Evolutionary conservation across 1,139 yeast species (phyloP).

Genomic region (Suhomyces terraborum): DNA sequence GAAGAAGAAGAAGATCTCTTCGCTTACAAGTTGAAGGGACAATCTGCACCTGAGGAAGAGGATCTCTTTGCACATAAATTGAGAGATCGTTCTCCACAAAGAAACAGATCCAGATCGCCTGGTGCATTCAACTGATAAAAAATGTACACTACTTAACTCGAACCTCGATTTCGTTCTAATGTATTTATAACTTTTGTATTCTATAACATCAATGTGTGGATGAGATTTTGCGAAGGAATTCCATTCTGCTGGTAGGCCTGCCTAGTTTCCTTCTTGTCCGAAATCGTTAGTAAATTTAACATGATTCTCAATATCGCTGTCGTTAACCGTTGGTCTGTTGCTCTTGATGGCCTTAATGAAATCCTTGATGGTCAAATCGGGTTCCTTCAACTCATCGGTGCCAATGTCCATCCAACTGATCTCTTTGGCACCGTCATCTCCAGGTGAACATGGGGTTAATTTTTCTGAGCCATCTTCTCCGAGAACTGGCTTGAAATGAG

Average conservation of each 20-base stretch:
- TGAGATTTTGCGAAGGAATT: background rate
- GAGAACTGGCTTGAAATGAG: conserved; percentile 76
- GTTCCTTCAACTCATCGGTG: conserved; percentile 87
- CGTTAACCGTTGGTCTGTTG: conserved; percentile 94
- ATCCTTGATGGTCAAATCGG: conserved; percentile 86
- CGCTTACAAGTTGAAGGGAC: conserved; percentile 21
- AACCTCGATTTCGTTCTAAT: conserved; percentile 2
- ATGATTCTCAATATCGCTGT: conserved; percentile 77
- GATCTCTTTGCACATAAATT: conserved; percentile 41
- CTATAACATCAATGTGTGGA: conserved; percentile 2
- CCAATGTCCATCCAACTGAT: conserved; percentile 93
- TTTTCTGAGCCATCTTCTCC: conserved; percentile 44
- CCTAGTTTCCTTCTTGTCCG: conserved; percentile 91
- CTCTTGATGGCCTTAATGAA: conserved; percentile 89
- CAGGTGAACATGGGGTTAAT: conserved; percentile 95
- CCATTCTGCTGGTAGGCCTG: conserved; percentile 7
- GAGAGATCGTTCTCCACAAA: conserved; percentile 24
- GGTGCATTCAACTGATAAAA: conserved; percentile 8
- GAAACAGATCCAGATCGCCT: conserved; percentile 13
- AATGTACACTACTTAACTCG: conserved; percentile 1
- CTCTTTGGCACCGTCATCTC: conserved; percentile 82
- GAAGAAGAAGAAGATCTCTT: conserved; percentile 17
- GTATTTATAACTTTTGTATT: conserved; percentile 8
- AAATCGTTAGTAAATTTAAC: conserved; percentile 89
- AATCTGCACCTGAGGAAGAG: conserved; percentile 23